These are phyloP conservation scores for Colletotrichum sp. DNA, from an alignment of 2,329 filamentous ascomycete species.

Conservation along the genomic window DNA sequence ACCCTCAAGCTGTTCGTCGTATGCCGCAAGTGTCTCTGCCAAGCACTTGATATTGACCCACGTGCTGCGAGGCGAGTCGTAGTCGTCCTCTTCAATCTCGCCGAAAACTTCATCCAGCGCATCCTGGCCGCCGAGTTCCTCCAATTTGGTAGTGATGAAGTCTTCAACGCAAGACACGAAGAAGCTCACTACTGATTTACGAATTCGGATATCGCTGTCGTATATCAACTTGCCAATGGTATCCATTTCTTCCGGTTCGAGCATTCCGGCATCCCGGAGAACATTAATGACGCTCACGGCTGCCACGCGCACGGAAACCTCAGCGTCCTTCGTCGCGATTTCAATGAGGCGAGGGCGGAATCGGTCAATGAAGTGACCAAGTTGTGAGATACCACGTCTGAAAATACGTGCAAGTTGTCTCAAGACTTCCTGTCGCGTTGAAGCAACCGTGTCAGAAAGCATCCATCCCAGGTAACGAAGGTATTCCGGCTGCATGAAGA, in stretches of 20 bases:
- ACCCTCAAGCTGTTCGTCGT: conserved; percentile 73
- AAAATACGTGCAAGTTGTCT: conserved; percentile 83
- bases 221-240: conserved; percentile 87
- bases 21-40: conserved; percentile 80
- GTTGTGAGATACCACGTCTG: conserved; percentile 78
- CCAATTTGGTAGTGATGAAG: conserved; percentile 77
- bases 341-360: conserved; percentile 89
- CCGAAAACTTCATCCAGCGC: conserved; percentile 76
- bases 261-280: conserved; percentile 81
- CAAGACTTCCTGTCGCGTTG: conserved; percentile 84
- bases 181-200: conserved; percentile 88
- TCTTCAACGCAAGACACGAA: conserved; percentile 89
- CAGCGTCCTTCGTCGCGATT: conserved; percentile 87
- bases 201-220: conserved; percentile 82
- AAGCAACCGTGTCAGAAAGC: conserved; percentile 78
- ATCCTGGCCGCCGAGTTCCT: conserved; percentile 84
- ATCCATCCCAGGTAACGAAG: conserved; percentile 96
- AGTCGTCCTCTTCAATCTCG: conserved; percentile 75
- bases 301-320: conserved; percentile 78
- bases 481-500: conserved; percentile 90
- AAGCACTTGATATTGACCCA: conserved; percentile 95
- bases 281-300: conserved; percentile 84
- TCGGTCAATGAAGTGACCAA: conserved; percentile 91
- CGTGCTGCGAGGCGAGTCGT: conserved; percentile 74
- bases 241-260: conserved; percentile 93